Base-by-base conservation (phyloP, 352 stramenopile genomes). In the Globisporangium carolinianum region DNA sequence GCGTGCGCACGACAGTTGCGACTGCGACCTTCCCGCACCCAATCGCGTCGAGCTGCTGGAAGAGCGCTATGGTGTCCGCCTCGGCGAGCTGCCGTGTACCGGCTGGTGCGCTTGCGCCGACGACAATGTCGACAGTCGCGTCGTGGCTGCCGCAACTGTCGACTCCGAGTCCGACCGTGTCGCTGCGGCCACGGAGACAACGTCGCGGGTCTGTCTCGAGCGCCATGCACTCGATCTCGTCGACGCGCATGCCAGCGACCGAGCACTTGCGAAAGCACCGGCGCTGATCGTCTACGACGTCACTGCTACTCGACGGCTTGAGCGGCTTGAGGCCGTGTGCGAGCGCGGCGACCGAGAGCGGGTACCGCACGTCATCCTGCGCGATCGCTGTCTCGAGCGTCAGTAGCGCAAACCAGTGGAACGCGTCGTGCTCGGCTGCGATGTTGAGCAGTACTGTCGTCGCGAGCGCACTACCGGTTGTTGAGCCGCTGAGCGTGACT, bases 391-490 rank as follows among this genome's bases (percentile, higher is more conserved):
- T 72, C 58, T 89, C 79, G 41, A 89, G 67, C 5, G 70, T 64
- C 3, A 89, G 56, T 43, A 87, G 55, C 9, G 69, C 60, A 47
- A 82, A 87, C 79, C 76, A 89, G 36, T 73, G 42, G 39, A 84
- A 85, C 0, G 71, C 58, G 35, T 89, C 75, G 32, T 55, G 47
- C 35, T 86, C 77, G 24, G 68, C 51, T 18, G 66, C 55, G 6
- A 86, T 49, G 15, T 75, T 83, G 60, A 86, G 47, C 54, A 72
- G 72, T 32, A 87, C 54, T 0, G 58, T 70, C n/a, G 69, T 66
- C 7, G 58, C 55, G n/a, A 63, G 56, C 10, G 54, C 15, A 24
- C 24, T 54, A 5, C 38, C 17, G 15, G 11, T 60, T 2, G 41
- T 58, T 1, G 36, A 39, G 32, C 51, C 55, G 0, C 17, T 57